Conservation (phyloP, 169 alveolate genomes). For the Plasmodium sp. region DNA sequence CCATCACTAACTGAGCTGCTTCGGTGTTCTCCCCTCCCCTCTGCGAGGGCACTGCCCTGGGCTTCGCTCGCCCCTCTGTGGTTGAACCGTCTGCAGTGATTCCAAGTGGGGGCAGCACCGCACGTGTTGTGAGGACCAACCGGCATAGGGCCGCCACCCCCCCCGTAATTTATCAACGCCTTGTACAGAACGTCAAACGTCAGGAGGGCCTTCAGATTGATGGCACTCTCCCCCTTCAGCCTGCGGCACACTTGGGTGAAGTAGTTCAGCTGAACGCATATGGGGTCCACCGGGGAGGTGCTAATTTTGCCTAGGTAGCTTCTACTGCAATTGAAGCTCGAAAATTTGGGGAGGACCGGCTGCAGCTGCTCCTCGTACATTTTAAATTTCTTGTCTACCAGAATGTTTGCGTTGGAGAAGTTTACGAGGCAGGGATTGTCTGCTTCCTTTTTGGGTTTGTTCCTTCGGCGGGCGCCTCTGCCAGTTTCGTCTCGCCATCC, state of each 20-base stretch:
- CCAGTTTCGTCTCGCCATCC: not conserved
- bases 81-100: not conserved
- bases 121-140: not conserved
- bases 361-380: conserved; percentile 53
- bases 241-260: not conserved
- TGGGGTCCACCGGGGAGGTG: not conserved
- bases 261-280: conserved; percentile 4
- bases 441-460: not conserved
- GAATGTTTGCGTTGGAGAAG: conserved; percentile 27
- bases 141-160: not conserved
- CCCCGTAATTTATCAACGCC: conserved; percentile 9
- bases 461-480: not conserved
- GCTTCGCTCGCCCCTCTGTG: not conserved
- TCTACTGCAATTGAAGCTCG: conserved; percentile 32
- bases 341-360: conserved; percentile 51
- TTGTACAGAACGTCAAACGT: conserved; percentile 22
- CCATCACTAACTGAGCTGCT: not conserved
- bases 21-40: not conserved
- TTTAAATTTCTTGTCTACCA: conserved; percentile 59
- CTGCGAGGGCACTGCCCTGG: not conserved
- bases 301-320: not conserved
- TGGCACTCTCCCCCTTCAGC: not conserved
- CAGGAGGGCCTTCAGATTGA: not conserved
- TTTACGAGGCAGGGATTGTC: not conserved
- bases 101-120: not conserved